phyloP scores from a whole-genome alignment of 2,329 filamentous ascomycete species.

The Fusarium sp. region DNA sequence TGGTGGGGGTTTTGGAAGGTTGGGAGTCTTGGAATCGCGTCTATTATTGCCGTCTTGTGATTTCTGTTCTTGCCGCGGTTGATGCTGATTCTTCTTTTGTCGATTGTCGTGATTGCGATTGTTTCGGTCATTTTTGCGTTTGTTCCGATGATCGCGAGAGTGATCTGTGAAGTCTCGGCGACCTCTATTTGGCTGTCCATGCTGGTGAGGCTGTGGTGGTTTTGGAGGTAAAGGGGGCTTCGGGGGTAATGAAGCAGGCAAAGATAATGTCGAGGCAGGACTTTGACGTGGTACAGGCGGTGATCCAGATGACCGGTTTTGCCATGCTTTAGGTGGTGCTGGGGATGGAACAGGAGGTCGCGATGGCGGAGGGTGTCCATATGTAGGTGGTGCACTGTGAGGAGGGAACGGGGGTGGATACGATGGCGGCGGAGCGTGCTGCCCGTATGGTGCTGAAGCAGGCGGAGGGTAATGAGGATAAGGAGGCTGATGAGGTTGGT shows the following conservation, averaged over 20 bases:
- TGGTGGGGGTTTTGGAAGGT: slow-evolving; percentile 35
- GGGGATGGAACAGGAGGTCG: slow-evolving; percentile 29
- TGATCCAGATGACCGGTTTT: slow-evolving; percentile 28
- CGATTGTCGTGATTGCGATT: slow-evolving; percentile 48
- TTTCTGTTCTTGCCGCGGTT: slow-evolving; percentile 45
- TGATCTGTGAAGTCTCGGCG: slow-evolving; percentile 45
- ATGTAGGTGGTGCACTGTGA: slow-evolving; percentile 34
- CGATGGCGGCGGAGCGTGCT: slow-evolving; percentile 32
- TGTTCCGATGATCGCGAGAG: slow-evolving; percentile 48
- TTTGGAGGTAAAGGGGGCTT: slow-evolving; percentile 51
- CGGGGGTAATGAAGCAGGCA: slow-evolving; percentile 48
- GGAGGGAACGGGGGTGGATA: slow-evolving; percentile 40
- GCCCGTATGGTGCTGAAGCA: slow-evolving; percentile 33
- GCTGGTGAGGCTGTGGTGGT: slow-evolving; percentile 42
- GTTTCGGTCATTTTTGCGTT: slow-evolving; percentile 50
- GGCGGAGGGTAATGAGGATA: slow-evolving; percentile 39
- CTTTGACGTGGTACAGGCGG: slow-evolving; percentile 34
- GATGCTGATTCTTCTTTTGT: slow-evolving; percentile 42
- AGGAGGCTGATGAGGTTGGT: slow-evolving; percentile 36
- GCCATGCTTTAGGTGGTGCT: slow-evolving; percentile 25
- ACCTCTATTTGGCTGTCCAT: slow-evolving; percentile 34
- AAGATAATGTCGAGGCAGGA: slow-evolving; percentile 26
- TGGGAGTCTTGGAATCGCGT: slow-evolving; percentile 15
- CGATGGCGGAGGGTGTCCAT: slow-evolving; percentile 30
- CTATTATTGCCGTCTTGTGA: slow-evolving; percentile 34